A percentile compares a stretch with the other conserved stretches of the same genome.
These are phyloP conservation scores for Cladosporium sp. DNA, from an alignment of 2,329 filamentous ascomycete genomes.

Conservation along the genomic window DNA sequence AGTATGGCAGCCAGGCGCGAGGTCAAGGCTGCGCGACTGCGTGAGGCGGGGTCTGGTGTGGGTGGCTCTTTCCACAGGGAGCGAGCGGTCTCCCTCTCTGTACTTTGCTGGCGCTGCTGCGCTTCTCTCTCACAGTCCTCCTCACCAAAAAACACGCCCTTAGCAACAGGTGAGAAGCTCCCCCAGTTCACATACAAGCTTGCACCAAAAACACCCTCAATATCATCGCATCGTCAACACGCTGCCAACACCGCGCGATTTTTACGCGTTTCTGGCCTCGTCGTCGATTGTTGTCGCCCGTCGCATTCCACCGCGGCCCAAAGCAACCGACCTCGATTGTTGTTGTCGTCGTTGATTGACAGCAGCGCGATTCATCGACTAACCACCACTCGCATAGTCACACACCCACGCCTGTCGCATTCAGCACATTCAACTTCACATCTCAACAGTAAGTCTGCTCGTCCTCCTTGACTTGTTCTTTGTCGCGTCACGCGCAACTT, in stretches of 20 bases:
- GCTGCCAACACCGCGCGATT: conserved; percentile 1
- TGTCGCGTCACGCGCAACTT: conserved; percentile 10
- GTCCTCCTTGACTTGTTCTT: conserved; percentile 2
- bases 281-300: conserved; percentile 16
- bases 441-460: conserved; percentile 12
- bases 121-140: neutral
- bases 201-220: conserved; percentile 5
- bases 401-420: conserved; percentile 13
- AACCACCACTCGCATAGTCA: conserved; percentile 16
- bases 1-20: no score
- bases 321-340: conserved; percentile 11
- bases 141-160: conserved; percentile 10
- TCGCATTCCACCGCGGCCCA: conserved; percentile 17
- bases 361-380: conserved; percentile 15
- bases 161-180: conserved; percentile 5
- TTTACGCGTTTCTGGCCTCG: conserved; percentile 6
- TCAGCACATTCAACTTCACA: conserved; percentile 11
- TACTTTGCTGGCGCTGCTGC: neutral
- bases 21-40: no score
- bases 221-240: conserved; percentile 1
- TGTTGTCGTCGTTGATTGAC: conserved; percentile 16
- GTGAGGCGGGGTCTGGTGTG: no score
- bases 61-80: no score
- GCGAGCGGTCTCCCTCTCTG: no score
- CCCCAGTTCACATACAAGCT: conserved; percentile 14